Conservation (phyloP, 345 rosid genomes). For the Orychophragmus violaceus region DNA sequence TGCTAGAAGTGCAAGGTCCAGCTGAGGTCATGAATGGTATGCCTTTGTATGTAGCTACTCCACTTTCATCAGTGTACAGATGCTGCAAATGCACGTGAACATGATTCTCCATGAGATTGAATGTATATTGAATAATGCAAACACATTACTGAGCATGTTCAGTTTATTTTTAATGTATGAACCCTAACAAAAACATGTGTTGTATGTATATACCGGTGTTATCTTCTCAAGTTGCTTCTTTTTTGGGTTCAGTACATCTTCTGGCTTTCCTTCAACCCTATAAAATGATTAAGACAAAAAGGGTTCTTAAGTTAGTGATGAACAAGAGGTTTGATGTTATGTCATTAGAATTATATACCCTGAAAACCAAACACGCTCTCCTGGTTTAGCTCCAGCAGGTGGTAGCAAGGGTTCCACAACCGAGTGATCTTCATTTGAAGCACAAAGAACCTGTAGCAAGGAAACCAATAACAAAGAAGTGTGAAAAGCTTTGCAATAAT, state of each 20-base stretch:
- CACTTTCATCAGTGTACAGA: constrained; percentile 83
- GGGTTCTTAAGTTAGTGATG: background rate
- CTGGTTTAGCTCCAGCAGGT: constrained; percentile 72
- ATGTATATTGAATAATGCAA: background rate
- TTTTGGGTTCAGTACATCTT: constrained; percentile 86
- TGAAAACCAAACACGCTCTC: constrained; percentile 61
- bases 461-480: constrained; percentile 9
- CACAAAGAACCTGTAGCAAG: constrained; percentile 72
- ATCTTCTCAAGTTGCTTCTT: constrained; percentile 94
- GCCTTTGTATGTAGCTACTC: constrained; percentile 89
- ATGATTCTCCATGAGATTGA: background rate
- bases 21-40: constrained; percentile 86
- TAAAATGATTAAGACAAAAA: constrained; percentile 8
- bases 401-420: constrained; percentile 75
- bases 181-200: background rate
- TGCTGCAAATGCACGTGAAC: constrained; percentile 41
- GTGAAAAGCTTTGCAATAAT: background rate
- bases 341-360: constrained; percentile 42
- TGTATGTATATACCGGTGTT: constrained; percentile 61
- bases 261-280: constrained; percentile 92
- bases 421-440: constrained; percentile 80
- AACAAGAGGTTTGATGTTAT: background rate
- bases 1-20: constrained; percentile 72
- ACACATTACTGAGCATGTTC: background rate
- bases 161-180: background rate